These are phyloP conservation scores for Leersia perrieri DNA, from an alignment of 176 grass and related monocot species.

Conservation along the genomic window DNA sequence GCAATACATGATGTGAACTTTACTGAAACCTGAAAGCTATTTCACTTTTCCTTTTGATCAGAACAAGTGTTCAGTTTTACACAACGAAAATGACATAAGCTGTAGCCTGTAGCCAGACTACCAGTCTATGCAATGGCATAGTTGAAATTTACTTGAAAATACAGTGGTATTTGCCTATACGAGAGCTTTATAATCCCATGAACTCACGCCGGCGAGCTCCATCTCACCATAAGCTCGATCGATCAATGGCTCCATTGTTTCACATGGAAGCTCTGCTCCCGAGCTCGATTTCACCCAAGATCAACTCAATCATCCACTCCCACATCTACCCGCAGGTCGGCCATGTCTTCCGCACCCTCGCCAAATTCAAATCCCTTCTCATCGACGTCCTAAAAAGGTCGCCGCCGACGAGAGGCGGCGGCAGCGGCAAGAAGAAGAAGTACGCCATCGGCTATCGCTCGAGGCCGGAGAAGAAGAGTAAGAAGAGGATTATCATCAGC, in stretches of 20 bases:
- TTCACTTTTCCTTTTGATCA: neutral
- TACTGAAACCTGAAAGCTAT: neutral
- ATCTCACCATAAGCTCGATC: neutral
- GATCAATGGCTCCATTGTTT: slow-evolving; percentile 9
- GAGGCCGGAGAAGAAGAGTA: neutral
- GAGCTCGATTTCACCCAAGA: slow-evolving; percentile 45
- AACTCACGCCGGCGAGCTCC: neutral
- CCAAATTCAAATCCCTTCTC: slow-evolving; percentile 52
- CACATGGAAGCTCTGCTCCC: slow-evolving; percentile 46
- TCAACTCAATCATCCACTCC: slow-evolving; percentile 49
- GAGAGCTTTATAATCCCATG: slow-evolving; percentile 1
- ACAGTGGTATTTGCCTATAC: slow-evolving; percentile 11
- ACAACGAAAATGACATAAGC: neutral
- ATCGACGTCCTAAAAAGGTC: slow-evolving; percentile 31
- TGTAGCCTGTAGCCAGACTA: neutral
- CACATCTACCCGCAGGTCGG: slow-evolving; percentile 50
- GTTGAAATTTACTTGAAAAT: neutral
- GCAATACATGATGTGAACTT: neutral
- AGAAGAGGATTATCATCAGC: slow-evolving; percentile 11
- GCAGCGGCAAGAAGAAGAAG: neutral
- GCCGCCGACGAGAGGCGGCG: neutral
- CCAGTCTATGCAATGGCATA: neutral
- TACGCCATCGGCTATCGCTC: neutral
- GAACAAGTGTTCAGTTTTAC: neutral
- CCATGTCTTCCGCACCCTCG: slow-evolving; percentile 48